Percentiles rank a stretch among this genome's conserved stretches.
Evolutionary conservation across 2,329 filamentous ascomycete genomes (phyloP).

Genomic region (Nannizzia gypsea): DNA sequence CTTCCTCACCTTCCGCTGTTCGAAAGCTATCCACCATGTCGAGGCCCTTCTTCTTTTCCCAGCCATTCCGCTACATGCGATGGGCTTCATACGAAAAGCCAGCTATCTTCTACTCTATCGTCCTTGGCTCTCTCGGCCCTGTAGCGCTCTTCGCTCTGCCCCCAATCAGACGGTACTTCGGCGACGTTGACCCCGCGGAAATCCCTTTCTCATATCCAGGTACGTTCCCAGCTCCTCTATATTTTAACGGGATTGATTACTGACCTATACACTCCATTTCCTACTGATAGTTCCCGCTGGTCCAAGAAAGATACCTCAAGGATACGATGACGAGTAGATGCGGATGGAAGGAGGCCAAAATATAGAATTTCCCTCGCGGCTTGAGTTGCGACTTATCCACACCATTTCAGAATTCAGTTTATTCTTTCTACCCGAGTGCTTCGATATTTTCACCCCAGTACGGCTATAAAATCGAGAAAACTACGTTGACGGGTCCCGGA

Average conservation of each 20-base stretch:
- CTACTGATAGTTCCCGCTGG: constrained; percentile 33
- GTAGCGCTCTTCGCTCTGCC: constrained; percentile 58
- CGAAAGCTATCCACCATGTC: constrained; percentile 30
- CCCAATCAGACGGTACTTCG: constrained; percentile 58
- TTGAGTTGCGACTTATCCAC: background rate
- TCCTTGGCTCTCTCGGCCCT: constrained; percentile 63
- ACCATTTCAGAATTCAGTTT: background rate
- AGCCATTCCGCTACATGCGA: constrained; percentile 70
- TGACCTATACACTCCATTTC: constrained; percentile 7
- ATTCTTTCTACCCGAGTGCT: background rate
- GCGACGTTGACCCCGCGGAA: constrained; percentile 58
- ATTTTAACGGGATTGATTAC: background rate
- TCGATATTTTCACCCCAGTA: background rate
- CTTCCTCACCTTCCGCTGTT: too few relatives aligned
- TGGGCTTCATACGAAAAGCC: constrained; percentile 84
- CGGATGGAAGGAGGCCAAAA: background rate
- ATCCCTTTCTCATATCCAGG: constrained; percentile 88
- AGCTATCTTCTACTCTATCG: constrained; percentile 76
- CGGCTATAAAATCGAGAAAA: background rate
- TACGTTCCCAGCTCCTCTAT: constrained; percentile 40
- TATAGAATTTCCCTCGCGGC: background rate
- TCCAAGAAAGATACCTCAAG: constrained; percentile 35
- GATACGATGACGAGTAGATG: constrained; percentile 33
- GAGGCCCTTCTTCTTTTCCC: constrained; percentile 68
- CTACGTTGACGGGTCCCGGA: background rate